Evolutionary conservation across 306 rosid genomes (phyloP).

Genomic region (Fagus crenata): DNA sequence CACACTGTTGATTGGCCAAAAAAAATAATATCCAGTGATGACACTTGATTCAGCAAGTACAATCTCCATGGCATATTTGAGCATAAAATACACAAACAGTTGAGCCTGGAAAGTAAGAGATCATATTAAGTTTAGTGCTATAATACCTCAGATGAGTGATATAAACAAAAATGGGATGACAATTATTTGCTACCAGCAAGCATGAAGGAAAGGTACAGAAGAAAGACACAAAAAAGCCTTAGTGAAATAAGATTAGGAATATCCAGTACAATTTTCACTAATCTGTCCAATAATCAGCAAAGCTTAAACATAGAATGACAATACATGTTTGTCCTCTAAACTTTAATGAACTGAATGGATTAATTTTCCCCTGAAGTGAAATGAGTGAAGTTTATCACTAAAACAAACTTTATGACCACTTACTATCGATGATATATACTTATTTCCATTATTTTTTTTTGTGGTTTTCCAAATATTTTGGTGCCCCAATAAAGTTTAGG

Average conservation of each 20-base stretch:
- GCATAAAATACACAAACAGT: slow-evolving; percentile 95
- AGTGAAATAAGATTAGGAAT: background rate
- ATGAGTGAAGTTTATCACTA: too few species aligned
- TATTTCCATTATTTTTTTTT: too few species aligned
- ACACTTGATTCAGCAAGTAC: slow-evolving; percentile 95
- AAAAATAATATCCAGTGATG: slow-evolving; percentile 80
- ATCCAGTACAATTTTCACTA: background rate
- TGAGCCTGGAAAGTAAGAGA: slow-evolving; percentile 70
- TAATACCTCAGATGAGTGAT: slow-evolving; percentile 13
- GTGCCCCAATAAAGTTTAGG: background rate
- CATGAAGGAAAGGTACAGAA: background rate
- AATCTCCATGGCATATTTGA: slow-evolving; percentile 94
- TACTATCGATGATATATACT: too few species aligned
- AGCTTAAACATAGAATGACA: background rate
- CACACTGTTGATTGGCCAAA: slow-evolving; percentile 81
- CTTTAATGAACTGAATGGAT: background rate
- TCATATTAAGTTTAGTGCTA: background rate
- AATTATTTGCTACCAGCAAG: background rate
- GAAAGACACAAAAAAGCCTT: background rate
- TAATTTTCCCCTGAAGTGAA: too few species aligned
- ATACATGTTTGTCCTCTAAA: background rate
- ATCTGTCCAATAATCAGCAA: background rate
- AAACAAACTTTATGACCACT: too few species aligned
- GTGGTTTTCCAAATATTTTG: background rate
- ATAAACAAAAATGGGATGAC: background rate